Evolutionary conservation across 148 eudicot species (phyloP), one percentile per base, ranked within the genome.

Genomic region (Cornus kousa): DNA sequence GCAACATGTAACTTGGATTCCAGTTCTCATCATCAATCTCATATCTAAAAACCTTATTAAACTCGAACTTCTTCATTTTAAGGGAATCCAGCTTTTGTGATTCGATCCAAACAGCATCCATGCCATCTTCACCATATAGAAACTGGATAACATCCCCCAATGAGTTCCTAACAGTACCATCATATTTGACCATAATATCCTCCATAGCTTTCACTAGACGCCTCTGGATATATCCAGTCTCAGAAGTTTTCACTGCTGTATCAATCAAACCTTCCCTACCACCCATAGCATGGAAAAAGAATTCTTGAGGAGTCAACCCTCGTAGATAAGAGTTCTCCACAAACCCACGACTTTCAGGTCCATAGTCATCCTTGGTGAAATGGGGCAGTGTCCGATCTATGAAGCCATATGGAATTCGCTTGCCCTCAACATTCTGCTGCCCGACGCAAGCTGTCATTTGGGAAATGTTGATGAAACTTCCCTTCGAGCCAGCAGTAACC

Each of bases 371-470:
- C 89, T 92, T 97, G 3, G 97, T 92, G 84, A 97, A 97, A 87
- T 97, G 99, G 72, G 99, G 99, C 82, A 97, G 90, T 50, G 99
- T 92, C 48, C 99, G 91, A 78, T 89, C 95, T 73, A 87, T 85
- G 80, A 97, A 97, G 14, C 98, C 98, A 84, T 88, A 97, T 59
- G 99, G 99, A 37, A 97, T 97, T 13, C 99, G 97, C 76, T 97
- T 97, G 31, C 99, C 99, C 84, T 94, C 99, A 78, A 97, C 99
- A 81, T 97, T 97, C 89, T 97, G 99, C 87, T 97, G 99, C 40
- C 99, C 99, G 82, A 97, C 99, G 94, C 99, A 97, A 71, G 99
- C 99, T 89, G 99, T 97, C 99, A 97, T 97, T 86, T 97, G 99
- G 20, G 99, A 97, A 74, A 97, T 97, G 77, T 97, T 97, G 82